Evolutionary conservation across 2,329 filamentous ascomycete genomes (phyloP).

Genomic region (Microcyclosporella mali): DNA sequence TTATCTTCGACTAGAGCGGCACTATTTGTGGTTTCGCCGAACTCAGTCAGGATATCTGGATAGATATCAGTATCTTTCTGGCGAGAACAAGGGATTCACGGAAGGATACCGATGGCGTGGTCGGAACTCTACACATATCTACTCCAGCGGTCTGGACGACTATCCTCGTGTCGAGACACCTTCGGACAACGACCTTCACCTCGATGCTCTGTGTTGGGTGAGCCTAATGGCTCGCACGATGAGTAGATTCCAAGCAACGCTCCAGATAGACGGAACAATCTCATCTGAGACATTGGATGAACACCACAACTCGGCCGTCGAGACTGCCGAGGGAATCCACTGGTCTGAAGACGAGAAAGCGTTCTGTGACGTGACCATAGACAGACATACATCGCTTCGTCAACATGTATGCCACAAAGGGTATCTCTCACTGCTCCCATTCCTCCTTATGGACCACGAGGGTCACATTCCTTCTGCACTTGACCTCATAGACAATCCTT

Average conservation of each 20-base stretch:
- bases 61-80: not conserved
- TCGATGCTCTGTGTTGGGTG: slow-evolving; percentile 91
- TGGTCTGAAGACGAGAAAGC: slow-evolving; percentile 74
- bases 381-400: slow-evolving; percentile 54
- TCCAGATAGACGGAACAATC: slow-evolving; percentile 49
- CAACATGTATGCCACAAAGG: slow-evolving; percentile 94
- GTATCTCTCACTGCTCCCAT: slow-evolving; percentile 86
- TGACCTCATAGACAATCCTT: slow-evolving; percentile 62
- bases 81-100: not conserved
- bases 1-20: not conserved
- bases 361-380: slow-evolving; percentile 89
- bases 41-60: not conserved
- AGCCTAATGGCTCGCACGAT: slow-evolving; percentile 83
- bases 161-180: slow-evolving; percentile 88
- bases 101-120: slow-evolving; percentile 82
- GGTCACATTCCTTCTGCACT: slow-evolving; percentile 67
- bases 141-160: slow-evolving; percentile 89
- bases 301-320: slow-evolving; percentile 38
- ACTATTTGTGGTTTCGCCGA: not conserved
- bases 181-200: slow-evolving; percentile 87
- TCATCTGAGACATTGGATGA: not conserved
- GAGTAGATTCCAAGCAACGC: slow-evolving; percentile 65
- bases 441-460: slow-evolving; percentile 70
- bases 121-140: slow-evolving; percentile 72
- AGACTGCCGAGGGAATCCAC: slow-evolving; percentile 73